These are phyloP conservation scores for Aspergillus novoparasiticus DNA, from an alignment of 2,329 filamentous ascomycete species.

Conservation along the genomic window DNA sequence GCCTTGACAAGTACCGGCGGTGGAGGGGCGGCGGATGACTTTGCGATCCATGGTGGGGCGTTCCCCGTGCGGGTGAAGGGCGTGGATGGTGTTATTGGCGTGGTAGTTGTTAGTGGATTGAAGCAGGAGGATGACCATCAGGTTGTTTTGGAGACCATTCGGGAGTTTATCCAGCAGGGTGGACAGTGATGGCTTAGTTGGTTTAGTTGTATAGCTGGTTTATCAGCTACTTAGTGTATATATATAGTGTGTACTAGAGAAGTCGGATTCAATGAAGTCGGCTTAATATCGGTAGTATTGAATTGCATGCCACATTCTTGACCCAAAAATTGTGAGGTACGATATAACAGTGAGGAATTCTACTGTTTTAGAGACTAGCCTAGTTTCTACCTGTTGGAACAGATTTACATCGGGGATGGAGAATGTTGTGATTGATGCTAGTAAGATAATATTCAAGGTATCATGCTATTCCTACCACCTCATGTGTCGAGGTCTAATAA, in stretches of 20 bases:
- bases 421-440: not conserved
- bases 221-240: not conserved
- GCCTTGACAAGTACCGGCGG: conserved; percentile 59
- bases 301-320: too few species aligned
- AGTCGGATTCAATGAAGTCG: not conserved
- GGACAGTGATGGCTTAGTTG: conserved; percentile 1
- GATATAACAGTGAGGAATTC: too few species aligned
- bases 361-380: too few species aligned
- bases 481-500: conserved; percentile 12
- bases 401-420: not conserved
- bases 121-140: conserved; percentile 78
- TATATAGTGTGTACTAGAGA: not conserved
- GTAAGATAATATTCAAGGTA: conserved; percentile 16
- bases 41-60: conserved; percentile 77
- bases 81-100: conserved; percentile 74
- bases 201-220: not conserved
- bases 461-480: conserved; percentile 19
- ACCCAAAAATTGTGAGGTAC: too few species aligned
- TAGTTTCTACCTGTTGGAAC: too few species aligned
- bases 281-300: not conserved
- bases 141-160: conserved; percentile 70
- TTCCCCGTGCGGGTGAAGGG: conserved; percentile 72
- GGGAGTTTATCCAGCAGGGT: conserved; percentile 47
- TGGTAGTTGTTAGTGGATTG: conserved; percentile 75
- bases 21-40: conserved; percentile 53